Evolutionary conservation across 176 grass and related monocot genomes (phyloP).

Genomic region (Tillandsia fasciculata): DNA sequence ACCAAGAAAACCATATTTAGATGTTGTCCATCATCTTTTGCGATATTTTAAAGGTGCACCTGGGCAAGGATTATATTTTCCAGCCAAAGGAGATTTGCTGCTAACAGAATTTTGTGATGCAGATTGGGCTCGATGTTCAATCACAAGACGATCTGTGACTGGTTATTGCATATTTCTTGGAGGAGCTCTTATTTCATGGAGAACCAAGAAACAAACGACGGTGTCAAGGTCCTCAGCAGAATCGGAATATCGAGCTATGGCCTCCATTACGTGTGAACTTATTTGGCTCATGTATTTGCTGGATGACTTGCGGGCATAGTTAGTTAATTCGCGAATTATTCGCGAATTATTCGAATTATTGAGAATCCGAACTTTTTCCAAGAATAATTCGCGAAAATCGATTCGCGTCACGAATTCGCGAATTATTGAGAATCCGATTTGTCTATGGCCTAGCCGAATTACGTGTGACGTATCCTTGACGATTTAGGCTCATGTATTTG

Average conservation of each 20-base stretch:
- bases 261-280: background rate
- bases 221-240: background rate
- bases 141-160: background rate
- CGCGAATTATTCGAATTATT: too few species aligned
- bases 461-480: too few species aligned
- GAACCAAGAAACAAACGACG: background rate
- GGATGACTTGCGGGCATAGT: background rate
- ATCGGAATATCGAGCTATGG: background rate
- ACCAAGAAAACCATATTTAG: background rate
- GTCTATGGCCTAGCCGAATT: too few species aligned
- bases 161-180: background rate
- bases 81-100: background rate
- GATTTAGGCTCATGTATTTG: background rate
- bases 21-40: background rate
- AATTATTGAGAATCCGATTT: too few species aligned
- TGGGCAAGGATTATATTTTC: background rate
- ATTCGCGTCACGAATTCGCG: too few species aligned
- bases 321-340: too few species aligned
- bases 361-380: too few species aligned
- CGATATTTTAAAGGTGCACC: slow-evolving; percentile 2
- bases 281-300: background rate
- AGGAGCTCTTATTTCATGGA: background rate
- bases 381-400: too few species aligned
- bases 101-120: slow-evolving; percentile 9
- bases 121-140: slow-evolving; percentile 5